Base-by-base conservation (phyloP, 352 stramenopile genomes). In the Elongisporangium senticosum region DNA sequence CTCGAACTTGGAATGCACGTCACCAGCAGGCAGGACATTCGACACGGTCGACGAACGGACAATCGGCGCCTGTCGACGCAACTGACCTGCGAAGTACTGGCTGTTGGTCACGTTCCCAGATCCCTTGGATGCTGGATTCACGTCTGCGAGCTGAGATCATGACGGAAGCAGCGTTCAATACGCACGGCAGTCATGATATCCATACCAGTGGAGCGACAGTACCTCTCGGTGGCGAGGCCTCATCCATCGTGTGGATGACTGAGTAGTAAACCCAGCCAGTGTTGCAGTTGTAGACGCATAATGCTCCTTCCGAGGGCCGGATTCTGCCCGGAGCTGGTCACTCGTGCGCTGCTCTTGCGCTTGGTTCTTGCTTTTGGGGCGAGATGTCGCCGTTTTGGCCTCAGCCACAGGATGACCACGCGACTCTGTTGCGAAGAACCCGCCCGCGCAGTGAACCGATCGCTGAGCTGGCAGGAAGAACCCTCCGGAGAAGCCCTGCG, bases 381-480 rank as follows among this genome's bases (percentile, higher is more conserved):
- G 33, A 43, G 33, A 17, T 17, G 13, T 10, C 1, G n/a, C 47
- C 5, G 57, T 50, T 23, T 24, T 51, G 6, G 23, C 24, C 3
- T 26, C 22, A 22, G 43, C 8, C 48, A 21, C 28, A 15, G 22
- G 23, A 22, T 63, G 33, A 0, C 8, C 24, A 39, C 39, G 51
- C 14, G 56, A 49, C 39, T 70, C 64, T 0, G 72, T 66, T n/a
- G 71, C 56, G 57, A 85, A 85, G 64, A 84, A 82, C 2, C 75
- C 75, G 48, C 75, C 75, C 50, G 77, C 69, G 63, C 69, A 79
- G 53, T 85, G 75, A 33, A 82, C 61, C 0, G 75, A 85, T 22
- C 72, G 72, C 65, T 85, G 75, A 17, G 75, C 75, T 3, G 75
- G 75, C 15, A 85, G 65, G 57, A 85, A 85, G 68, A 85, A 85